Base-by-base conservation (phyloP, 2,329 filamentous ascomycete genomes). In the Stemphylium lycopersici region DNA sequence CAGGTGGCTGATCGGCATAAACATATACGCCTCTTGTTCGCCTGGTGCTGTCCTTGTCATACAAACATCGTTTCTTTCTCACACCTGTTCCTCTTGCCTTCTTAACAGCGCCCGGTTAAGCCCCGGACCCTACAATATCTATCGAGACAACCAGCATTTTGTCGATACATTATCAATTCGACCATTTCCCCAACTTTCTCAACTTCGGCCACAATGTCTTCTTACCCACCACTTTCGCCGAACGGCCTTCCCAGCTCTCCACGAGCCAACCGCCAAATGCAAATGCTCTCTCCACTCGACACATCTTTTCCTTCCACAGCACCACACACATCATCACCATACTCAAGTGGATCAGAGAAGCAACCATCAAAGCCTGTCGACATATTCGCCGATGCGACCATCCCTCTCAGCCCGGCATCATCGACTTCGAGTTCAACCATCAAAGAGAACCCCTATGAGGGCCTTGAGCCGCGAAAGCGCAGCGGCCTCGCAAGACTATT, bases 361-460 rank as follows among this genome's bases (percentile, higher is more conserved):
- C 40, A 42, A 7, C 48, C 58, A 31, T 49, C 55, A 37, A 57
- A 62, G 34, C 46, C 38, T 12, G 56, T 60, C 47, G 41, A 61
- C 39, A 73, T 74, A 52, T 74, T 74, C 63, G 63, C 60, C 52
- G 69, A 73, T 37, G 71, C 71, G 1, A 73, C 67, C 2, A 71
- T 74, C 39, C 71, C 71, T 2, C 65, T 73, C 13, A 71, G 68
- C 55, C 71, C 71, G 0, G 38, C 54, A 2, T 63, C 69, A 0
- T 63, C 69, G 0, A 54, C 60, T 2, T 59, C 65, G 7, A 60
- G 48, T 40, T 56, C 53, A n/a, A 41, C 29, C 5, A 44, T 15
- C 42, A 58, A 55, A 32, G 62, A 67, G 26, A 47, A 50, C 12
- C 59, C 65, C 1, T 68, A 68, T 34, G 65, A 66, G 0, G 70